Evolutionary conservation across 805 yeast species (phyloP).

Genomic region (Soucietia sequanensis): DNA sequence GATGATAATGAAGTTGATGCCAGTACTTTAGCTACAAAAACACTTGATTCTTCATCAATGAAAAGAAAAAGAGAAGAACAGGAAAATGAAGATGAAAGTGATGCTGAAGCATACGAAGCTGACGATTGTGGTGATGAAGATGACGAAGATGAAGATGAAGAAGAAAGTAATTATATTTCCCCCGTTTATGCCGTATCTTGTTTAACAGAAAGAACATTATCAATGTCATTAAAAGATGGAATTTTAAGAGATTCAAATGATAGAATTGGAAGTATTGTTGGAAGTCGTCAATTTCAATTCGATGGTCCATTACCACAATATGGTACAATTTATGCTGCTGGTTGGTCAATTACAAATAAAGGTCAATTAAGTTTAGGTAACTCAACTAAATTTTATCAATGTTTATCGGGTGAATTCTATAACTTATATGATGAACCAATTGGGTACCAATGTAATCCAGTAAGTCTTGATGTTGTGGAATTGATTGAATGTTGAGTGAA

Average conservation of each 20-base stretch:
- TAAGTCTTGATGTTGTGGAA: slow-evolving; percentile 35
- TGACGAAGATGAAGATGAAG: slow-evolving; percentile 5
- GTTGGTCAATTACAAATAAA: slow-evolving; percentile 34
- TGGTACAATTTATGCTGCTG: slow-evolving; percentile 37
- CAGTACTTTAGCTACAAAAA: background rate
- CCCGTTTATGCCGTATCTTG: slow-evolving; percentile 32
- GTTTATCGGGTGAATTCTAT: slow-evolving; percentile 39
- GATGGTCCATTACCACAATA: slow-evolving; percentile 42
- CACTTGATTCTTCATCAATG: slow-evolving; percentile 1
- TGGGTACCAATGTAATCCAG: slow-evolving; percentile 35
- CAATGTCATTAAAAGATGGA: slow-evolving; percentile 28
- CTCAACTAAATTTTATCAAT: slow-evolving; percentile 33
- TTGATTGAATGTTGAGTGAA: slow-evolving; percentile 24
- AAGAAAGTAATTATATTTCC: slow-evolving; percentile 11
- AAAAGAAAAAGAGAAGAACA: too few species aligned
- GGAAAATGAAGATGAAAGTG: slow-evolving; percentile 3
- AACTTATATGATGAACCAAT: slow-evolving; percentile 35
- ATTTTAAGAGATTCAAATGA: slow-evolving; percentile 28
- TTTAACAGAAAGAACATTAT: slow-evolving; percentile 20
- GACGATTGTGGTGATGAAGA: slow-evolving; percentile 1
- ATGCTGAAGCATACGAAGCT: slow-evolving; percentile 1
- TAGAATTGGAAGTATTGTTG: slow-evolving; percentile 38
- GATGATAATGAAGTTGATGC: too few species aligned
- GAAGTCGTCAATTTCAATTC: slow-evolving; percentile 38
- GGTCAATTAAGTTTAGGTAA: slow-evolving; percentile 36